Conservation (phyloP, 768 basidiomycete genomes). For the Asterophora lycoperdoides region DNA sequence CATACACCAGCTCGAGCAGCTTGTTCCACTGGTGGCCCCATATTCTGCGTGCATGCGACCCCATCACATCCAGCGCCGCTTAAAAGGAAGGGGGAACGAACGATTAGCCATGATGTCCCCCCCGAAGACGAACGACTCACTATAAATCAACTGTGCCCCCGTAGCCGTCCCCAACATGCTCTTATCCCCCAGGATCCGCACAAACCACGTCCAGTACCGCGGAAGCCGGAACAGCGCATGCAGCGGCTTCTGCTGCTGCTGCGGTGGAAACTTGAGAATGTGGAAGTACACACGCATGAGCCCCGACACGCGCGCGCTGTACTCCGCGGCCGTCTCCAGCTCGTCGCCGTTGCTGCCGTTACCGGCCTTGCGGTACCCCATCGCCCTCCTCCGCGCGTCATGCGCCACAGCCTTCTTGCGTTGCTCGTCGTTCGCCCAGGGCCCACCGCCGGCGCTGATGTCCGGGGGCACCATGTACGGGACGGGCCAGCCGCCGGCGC, state of each 20-base stretch:
- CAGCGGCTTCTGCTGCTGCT: conserved; percentile 34
- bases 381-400: conserved; percentile 42
- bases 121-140: conserved; percentile 35
- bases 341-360: conserved; percentile 46
- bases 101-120: background rate
- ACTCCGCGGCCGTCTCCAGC: conserved; percentile 58
- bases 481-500: conserved; percentile 84
- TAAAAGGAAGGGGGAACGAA: conserved; percentile 11
- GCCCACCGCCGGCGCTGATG: conserved; percentile 44
- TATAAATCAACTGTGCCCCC: conserved; percentile 64
- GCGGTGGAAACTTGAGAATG: conserved; percentile 48
- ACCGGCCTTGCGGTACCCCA: conserved; percentile 49
- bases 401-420: conserved; percentile 42
- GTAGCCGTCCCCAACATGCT: conserved; percentile 52
- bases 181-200: conserved; percentile 52
- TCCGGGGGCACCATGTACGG: conserved; percentile 60
- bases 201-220: conserved; percentile 70
- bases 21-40: conserved; percentile 84
- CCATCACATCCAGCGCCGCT: conserved; percentile 74
- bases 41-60: conserved; percentile 50
- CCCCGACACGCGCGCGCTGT: conserved; percentile 65
- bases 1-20: conserved; percentile 60
- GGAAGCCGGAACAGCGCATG: conserved; percentile 55
- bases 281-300: conserved; percentile 86
- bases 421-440: conserved; percentile 38